Base-by-base conservation (phyloP, 345 rosid species). In the Eucalyptus pauciflora region DNA sequence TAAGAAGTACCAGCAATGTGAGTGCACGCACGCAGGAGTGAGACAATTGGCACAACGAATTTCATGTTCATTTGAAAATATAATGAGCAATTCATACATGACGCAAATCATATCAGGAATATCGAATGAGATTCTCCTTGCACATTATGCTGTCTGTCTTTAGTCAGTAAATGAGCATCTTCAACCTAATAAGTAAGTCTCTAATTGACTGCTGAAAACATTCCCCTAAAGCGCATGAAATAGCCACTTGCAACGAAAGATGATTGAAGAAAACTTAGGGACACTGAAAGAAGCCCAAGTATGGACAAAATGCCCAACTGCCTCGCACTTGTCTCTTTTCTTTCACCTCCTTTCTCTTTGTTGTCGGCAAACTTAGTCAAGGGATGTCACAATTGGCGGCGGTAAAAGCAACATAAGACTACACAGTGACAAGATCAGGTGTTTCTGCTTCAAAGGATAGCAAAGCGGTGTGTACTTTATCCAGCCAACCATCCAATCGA, bases 381-480 rank as follows among this genome's bases (percentile, higher is more conserved):
- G 64, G 64, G 64, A 58, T 58, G 64, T 58, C 2, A 24, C 29
- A 58, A 58, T 9, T 58, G 29, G 64, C 3, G 29, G 13, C 10
- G 13, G 5, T 25, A 22, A 58, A 58, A 58, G 64, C 64, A 58
- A 58, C 64, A 58, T 24, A 24, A 24, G 6, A 58, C 94, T 89
- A 97, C 27, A 94, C 88, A 50, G 95, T 96, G 88, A 96, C 95
- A 29, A 97, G 97, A 93, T 97, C 98, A 3, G 97, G 99, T 85
- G 98, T 97, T 93, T 97, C 97, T 3, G 98, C 97, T 93, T 96
- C 98, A 15, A 97, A 92, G 18, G 97, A 96, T 86, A 96, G 69
- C 91, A 94, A 52, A 52, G 58, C 4, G 7, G 58, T 52, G 58
- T 18, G 58, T 52, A 52, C 58, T 52, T 52, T 3, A 91, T 92